These are phyloP conservation scores for Nematocida ausubeli DNA, from an alignment of 371 early-diverging fungal species.

Conservation along the genomic window DNA sequence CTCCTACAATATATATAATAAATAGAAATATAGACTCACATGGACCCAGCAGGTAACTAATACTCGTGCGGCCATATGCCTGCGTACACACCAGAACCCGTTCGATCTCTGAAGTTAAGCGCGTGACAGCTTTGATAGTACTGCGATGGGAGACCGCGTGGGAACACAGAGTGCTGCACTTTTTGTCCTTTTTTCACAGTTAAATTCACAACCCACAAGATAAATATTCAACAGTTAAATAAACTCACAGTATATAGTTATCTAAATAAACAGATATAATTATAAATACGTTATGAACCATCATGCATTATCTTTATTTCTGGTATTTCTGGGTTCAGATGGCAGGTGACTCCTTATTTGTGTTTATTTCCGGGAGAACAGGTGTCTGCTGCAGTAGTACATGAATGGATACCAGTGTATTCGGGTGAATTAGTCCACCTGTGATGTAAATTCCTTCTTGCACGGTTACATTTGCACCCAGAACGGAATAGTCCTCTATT, in stretches of 20 bases:
- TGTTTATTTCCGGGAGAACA: background rate
- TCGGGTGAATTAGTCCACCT: constrained; percentile 20
- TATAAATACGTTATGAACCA: background rate
- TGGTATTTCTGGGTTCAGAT: too few relatives aligned
- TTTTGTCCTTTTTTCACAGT: too few relatives aligned
- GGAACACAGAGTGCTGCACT: constrained; percentile 24
- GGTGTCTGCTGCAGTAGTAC: constrained; percentile 2
- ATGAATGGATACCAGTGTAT: constrained; percentile 27
- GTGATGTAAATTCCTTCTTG: constrained; percentile 48
- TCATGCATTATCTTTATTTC: background rate
- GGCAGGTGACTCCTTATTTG: background rate
- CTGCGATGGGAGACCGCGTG: constrained; percentile 24
- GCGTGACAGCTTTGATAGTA: constrained; percentile 24
- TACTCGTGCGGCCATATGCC: constrained; percentile 12
- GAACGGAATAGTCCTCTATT: constrained; percentile 42
- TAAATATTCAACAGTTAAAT: background rate
- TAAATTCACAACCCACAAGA: background rate
- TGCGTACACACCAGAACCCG: constrained; percentile 9
- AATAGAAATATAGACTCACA: too few relatives aligned
- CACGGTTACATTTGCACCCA: constrained; percentile 49
- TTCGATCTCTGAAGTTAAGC: constrained; percentile 24
- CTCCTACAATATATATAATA: too few relatives aligned
- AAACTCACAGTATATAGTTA: background rate
- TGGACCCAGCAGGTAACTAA: too few relatives aligned
- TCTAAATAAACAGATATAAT: background rate